Conservation (phyloP, 495 filamentous ascomycete genomes). For the Penicillium argentinense region DNA sequence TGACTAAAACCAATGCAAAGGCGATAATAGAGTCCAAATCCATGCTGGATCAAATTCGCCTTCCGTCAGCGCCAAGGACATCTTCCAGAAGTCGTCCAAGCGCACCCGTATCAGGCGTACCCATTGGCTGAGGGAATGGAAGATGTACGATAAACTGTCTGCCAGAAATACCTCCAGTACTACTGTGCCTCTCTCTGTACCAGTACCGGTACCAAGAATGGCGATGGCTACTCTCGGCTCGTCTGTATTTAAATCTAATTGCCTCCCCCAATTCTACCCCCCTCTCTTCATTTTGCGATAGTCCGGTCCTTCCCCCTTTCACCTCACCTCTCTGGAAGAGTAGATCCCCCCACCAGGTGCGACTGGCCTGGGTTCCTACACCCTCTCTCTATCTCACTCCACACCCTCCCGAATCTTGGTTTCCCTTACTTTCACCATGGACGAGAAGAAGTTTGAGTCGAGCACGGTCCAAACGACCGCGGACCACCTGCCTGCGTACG, state of each 20-base stretch:
- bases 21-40: background rate
- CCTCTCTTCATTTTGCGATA: background rate
- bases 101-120: background rate
- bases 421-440: constrained; percentile 25
- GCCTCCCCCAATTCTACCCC: background rate
- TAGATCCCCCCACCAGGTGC: too few relatives aligned
- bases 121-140: too few relatives aligned
- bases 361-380: too few relatives aligned
- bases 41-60: too few relatives aligned
- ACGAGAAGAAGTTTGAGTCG: constrained; percentile 38
- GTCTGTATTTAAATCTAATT: constrained; percentile 5
- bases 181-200: background rate
- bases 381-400: too few relatives aligned
- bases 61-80: background rate
- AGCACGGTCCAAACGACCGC: constrained; percentile 20
- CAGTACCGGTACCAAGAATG: background rate
- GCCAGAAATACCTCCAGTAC: too few relatives aligned
- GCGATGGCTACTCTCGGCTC: too few relatives aligned
- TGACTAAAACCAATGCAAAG: background rate
- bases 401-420: too few relatives aligned
- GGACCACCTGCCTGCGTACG: constrained; percentile 38
- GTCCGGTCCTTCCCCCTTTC: constrained; percentile 1
- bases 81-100: too few relatives aligned
- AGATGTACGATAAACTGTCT: too few relatives aligned
- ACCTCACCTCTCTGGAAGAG: background rate